Evolutionary conservation across 2,329 filamentous ascomycete genomes (phyloP).

Genomic region (Biscogniauxia sp.): DNA sequence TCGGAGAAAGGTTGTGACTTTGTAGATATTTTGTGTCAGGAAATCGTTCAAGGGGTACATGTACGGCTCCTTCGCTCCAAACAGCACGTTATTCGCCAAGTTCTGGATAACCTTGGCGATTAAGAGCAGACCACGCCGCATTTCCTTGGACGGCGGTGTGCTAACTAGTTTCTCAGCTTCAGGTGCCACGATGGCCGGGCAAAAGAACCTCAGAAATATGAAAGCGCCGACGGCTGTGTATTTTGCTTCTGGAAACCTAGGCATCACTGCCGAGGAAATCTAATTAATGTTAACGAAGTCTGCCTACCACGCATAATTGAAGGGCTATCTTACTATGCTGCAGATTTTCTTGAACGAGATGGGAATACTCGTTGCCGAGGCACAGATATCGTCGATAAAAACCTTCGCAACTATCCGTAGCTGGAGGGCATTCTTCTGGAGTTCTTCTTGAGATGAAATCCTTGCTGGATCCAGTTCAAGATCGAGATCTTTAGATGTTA

Average conservation of each 20-base stretch:
- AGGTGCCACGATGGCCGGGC: conserved; percentile 68
- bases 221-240: conserved; percentile 71
- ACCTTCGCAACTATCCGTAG: conserved; percentile 66
- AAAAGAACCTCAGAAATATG: conserved; percentile 70
- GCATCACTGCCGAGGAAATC: conserved; percentile 63
- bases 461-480: conserved; percentile 66
- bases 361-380: conserved; percentile 60
- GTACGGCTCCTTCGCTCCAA: conserved; percentile 69
- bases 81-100: conserved; percentile 68
- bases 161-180: conserved; percentile 65
- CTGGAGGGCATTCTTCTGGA: conserved; percentile 65
- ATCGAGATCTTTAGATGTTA: conserved; percentile 65
- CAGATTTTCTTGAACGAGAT: conserved; percentile 65
- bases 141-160: conserved; percentile 62
- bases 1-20: conserved; percentile 63
- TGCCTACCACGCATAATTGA: not conserved
- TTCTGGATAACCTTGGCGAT: conserved; percentile 73
- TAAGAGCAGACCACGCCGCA: conserved; percentile 64
- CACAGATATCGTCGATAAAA: conserved; percentile 69
- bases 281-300: conserved; percentile 26
- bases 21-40: conserved; percentile 65
- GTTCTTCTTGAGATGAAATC: conserved; percentile 58
- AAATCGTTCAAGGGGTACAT: conserved; percentile 72
- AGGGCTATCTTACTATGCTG: conserved; percentile 51
- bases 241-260: conserved; percentile 65